These are phyloP conservation scores for Ganoderma sinense DNA, from an alignment of 1,284 basidiomycete genomes.

Conservation along the genomic window DNA sequence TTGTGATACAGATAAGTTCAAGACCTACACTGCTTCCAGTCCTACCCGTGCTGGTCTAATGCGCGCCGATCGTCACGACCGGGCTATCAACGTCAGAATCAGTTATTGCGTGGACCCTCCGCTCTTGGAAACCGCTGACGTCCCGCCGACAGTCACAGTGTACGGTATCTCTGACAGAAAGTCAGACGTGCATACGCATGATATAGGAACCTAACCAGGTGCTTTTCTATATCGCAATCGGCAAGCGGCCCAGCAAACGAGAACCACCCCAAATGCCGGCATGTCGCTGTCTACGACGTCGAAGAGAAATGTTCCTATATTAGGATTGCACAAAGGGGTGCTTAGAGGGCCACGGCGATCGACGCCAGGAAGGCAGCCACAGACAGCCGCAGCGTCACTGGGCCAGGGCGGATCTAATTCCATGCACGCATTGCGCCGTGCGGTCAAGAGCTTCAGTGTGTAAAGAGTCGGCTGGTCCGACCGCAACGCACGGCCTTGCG, in stretches of 20 bases:
- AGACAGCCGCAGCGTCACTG: background rate
- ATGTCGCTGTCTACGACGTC: background rate
- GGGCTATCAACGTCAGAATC: background rate
- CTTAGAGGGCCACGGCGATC: background rate
- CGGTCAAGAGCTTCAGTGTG: background rate
- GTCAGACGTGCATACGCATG: background rate
- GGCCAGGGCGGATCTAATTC: background rate
- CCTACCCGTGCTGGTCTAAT: background rate
- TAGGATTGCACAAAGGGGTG: background rate
- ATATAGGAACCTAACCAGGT: background rate
- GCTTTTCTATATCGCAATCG: background rate
- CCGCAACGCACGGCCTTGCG: background rate
- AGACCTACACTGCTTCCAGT: background rate
- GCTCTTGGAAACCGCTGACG: background rate
- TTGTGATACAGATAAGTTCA: background rate
- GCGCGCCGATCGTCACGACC: background rate
- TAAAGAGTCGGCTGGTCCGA: background rate
- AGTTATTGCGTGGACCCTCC: background rate
- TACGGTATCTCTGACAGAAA: background rate
- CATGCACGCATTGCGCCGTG: background rate
- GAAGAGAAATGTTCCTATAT: background rate
- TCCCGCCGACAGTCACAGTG: background rate
- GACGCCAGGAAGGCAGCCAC: background rate
- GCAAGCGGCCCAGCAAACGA: background rate
- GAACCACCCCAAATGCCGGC: background rate